Conservation (phyloP, 176 grass and related monocot species). For the Carex littledalei region DNA sequence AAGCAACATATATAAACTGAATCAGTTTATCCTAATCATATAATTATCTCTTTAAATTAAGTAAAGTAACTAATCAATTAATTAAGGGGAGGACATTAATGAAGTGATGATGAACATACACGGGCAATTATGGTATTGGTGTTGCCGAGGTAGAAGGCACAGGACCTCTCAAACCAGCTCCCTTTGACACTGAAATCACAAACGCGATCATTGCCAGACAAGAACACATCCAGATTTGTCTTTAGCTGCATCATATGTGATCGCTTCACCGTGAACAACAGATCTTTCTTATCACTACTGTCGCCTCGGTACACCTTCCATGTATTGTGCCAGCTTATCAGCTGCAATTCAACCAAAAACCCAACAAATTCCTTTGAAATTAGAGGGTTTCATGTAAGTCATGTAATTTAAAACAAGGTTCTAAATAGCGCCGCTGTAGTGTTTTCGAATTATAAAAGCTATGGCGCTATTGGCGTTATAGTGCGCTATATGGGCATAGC, state of each 20-base stretch:
- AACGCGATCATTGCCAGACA: slow-evolving; percentile 41
- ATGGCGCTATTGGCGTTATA: too few species aligned
- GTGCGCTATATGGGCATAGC: too few species aligned
- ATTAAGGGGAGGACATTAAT: too few species aligned
- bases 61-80: background rate
- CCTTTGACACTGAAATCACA: slow-evolving; percentile 72
- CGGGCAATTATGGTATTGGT: slow-evolving; percentile 40
- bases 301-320: slow-evolving; percentile 71
- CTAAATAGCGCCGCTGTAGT: too few species aligned
- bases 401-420: background rate
- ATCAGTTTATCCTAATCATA: background rate
- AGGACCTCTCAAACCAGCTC: slow-evolving; percentile 49
- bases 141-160: slow-evolving; percentile 42
- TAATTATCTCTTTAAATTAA: too few species aligned
- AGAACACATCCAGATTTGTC: slow-evolving; percentile 55
- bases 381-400: background rate
- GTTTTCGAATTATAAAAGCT: too few species aligned
- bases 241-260: slow-evolving; percentile 51
- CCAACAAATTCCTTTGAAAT: background rate
- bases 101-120: slow-evolving; percentile 25
- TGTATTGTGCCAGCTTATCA: slow-evolving; percentile 40
- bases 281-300: slow-evolving; percentile 26
- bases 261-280: slow-evolving; percentile 53
- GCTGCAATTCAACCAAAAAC: slow-evolving; percentile 11
- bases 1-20: too few species aligned